phyloP scores from a whole-genome alignment of 345 rosid species.

The Salix exigua region DNA sequence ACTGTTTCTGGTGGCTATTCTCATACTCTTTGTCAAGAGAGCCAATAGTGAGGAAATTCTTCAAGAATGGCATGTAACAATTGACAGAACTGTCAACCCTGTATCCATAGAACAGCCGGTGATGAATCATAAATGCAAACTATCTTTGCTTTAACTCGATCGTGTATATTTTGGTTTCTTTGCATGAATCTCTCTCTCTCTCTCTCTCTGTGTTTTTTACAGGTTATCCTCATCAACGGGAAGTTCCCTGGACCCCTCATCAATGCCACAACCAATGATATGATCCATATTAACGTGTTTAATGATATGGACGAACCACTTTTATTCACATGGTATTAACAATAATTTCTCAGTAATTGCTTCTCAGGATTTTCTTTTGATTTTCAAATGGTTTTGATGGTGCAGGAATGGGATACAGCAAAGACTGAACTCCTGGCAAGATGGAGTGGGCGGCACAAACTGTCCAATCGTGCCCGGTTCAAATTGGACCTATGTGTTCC shows the following conservation, averaged over 20 bases:
- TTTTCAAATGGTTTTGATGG: too few relatives aligned
- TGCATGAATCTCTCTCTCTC: neutral
- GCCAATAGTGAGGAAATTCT: conserved; percentile 24
- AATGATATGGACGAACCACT: conserved; percentile 26
- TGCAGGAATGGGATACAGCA: conserved; percentile 25
- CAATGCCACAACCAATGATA: conserved; percentile 23
- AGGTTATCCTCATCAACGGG: conserved; percentile 29
- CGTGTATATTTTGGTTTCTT: neutral
- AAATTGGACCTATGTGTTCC: conserved; percentile 19
- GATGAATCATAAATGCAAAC: neutral
- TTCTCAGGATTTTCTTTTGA: too few relatives aligned
- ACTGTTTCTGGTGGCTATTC: conserved; percentile 3
- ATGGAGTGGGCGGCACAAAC: conserved; percentile 24
- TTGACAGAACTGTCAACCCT: conserved; percentile 13
- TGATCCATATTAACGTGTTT: conserved; percentile 18
- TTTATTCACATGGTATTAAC: conserved; percentile 24
- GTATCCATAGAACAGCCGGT: conserved; percentile 23
- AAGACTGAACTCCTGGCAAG: conserved; percentile 26
- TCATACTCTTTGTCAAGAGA: neutral
- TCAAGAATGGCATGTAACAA: conserved; percentile 31
- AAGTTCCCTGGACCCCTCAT: conserved; percentile 32
- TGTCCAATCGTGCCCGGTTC: conserved; percentile 18
- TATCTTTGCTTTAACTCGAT: neutral
- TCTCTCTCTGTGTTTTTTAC: neutral
- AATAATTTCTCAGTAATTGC: too few relatives aligned